Base-by-base conservation (phyloP, 176 grass and related monocot species). In the Carex kokanica region DNA sequence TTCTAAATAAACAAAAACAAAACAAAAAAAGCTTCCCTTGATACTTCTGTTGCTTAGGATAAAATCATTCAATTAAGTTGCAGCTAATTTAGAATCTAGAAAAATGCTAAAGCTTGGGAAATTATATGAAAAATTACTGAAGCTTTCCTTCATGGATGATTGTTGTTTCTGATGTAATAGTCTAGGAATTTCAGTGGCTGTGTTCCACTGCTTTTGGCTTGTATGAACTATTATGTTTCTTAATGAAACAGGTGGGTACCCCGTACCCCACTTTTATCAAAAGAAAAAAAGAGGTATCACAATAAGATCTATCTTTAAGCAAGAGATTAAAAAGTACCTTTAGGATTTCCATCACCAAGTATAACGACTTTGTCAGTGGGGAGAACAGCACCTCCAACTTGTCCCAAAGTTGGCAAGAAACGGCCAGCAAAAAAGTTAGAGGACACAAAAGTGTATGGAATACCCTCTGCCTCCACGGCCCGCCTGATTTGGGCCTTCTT, bases 281-380 rank as follows among this genome's bases (percentile, higher is more conserved):
- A 27, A 27, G 2, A 27, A 27, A 27, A 27, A 27, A 27, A 38
- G 21, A 17, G 45, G 18, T 27, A 40, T 7, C 25, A 24, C 13
- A 52, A 11, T 2, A 57, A 64, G 12, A 41, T 69, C 6, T n/a
- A 40, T 69, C 65, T n/a, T 23, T n/a, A 18, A 67, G 1, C 12
- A 40, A 69, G 15, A 69, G n/a, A 69, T 40, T 24, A 34, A 74
- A 55, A 51, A 23, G 31, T 78, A 88, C 86, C 81, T 88, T 88
- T 88, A 15, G 60, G 40, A 78, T 84, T 88, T 23, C 86, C 86
- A 67, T 88, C 86, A 59, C 81, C 86, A 54, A 88, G 53, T 32
- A 88, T 78, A 14, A 78, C 20, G 25, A 84, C 81, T 70, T 83
- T 83, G 49, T 88, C 86, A 21, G 57, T 83, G 9, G 80, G 81